Conservation (phyloP, 2,329 filamentous ascomycete genomes). For the Paradendryphiella salina region DNA sequence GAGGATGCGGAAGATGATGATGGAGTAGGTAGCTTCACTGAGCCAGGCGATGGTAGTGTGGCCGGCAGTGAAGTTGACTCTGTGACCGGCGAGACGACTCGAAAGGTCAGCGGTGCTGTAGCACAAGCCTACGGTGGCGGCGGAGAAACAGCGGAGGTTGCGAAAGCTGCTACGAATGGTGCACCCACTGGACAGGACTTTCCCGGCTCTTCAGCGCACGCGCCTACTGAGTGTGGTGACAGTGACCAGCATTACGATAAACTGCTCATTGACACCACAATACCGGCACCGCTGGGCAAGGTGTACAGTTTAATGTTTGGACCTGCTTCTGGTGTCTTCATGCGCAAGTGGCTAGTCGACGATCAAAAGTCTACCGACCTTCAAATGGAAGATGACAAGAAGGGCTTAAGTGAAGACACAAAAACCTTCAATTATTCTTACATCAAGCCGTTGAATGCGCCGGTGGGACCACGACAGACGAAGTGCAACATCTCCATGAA, state of each 20-base stretch:
- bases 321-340: conserved; percentile 74
- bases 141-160: conserved; percentile 39
- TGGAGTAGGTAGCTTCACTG: conserved; percentile 64
- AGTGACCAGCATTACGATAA: conserved; percentile 79
- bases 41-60: conserved; percentile 58
- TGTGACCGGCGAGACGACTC: conserved; percentile 59
- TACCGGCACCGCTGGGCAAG: conserved; percentile 86
- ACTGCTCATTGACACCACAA: conserved; percentile 79
- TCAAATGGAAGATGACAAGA: conserved; percentile 79
- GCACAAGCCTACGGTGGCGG: conserved; percentile 47
- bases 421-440: conserved; percentile 78
- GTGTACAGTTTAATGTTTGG: conserved; percentile 90
- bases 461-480: conserved; percentile 90
- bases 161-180: conserved; percentile 47
- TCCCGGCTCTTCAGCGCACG: conserved; percentile 80
- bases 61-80: conserved; percentile 56
- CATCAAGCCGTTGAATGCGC: conserved; percentile 82
- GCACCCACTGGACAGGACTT: conserved; percentile 64
- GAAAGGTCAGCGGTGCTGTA: conserved; percentile 70
- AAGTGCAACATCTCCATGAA: conserved; percentile 89
- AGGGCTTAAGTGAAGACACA: conserved; percentile 74
- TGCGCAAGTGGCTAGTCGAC: conserved; percentile 80
- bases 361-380: conserved; percentile 92
- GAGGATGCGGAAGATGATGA: conserved; percentile 79
- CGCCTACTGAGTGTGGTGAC: conserved; percentile 84